phyloP scores from a whole-genome alignment of 495 filamentous ascomycete species.

The Xylaria flabelliformis region DNA sequence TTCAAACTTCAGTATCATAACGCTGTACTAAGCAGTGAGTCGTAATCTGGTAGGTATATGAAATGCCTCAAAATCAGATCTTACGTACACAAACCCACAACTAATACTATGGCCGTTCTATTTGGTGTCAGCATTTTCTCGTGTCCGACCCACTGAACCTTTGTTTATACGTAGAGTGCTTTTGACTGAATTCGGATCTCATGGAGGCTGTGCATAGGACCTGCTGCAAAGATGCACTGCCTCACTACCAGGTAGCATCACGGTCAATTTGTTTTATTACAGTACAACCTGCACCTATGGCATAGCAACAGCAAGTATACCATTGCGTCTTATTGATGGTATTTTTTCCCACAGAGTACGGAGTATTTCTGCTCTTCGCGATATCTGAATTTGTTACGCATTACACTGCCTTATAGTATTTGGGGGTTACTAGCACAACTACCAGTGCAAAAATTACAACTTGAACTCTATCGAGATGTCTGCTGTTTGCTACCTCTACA shows the following conservation, averaged over 20 bases:
- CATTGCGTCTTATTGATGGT: no score
- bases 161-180: not conserved
- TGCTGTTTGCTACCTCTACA: not conserved
- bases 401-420: not conserved
- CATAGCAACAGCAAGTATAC: not conserved
- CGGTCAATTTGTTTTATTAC: conserved; percentile 12
- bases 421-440: not conserved
- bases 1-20: not conserved
- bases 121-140: conserved; percentile 16
- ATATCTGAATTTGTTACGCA: not conserved
- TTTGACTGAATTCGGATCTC: not conserved
- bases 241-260: not conserved
- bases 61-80: not conserved
- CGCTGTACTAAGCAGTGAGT: not conserved
- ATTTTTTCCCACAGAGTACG: not conserved
- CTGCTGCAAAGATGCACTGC: conserved; percentile 11
- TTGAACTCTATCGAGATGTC: not conserved
- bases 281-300: not conserved
- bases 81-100: not conserved
- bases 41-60: not conserved
- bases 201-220: conserved; percentile 7
- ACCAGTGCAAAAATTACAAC: no score
- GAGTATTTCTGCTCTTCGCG: not conserved
- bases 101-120: not conserved
- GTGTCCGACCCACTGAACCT: conserved; percentile 2